Evolutionary conservation across 768 basidiomycete species (phyloP), one percentile per base, ranked within the genome.

Genomic region (Coprinopsis cinerea): DNA sequence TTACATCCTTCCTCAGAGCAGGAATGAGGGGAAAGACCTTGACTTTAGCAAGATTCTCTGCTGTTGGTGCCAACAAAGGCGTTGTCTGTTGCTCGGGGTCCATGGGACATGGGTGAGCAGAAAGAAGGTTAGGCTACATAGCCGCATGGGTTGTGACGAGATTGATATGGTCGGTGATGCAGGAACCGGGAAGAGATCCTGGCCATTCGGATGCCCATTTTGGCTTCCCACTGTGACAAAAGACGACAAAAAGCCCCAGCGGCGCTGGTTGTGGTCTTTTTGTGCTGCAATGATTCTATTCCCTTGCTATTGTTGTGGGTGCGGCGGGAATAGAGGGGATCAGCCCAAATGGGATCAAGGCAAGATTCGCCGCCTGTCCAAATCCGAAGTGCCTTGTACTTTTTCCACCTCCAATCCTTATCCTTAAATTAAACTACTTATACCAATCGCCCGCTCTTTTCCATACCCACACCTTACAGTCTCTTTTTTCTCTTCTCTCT

Each of bases 11-110:
- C 61, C 82, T 85, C 37, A 92, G 59, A 52, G 79, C 75, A 18
- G 81, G 81, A 53, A 92, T 87, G 22, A 90, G 72, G n/a, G 88
- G 88, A 63, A 86, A 92, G 28, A 92, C 88, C 57, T 78, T 81
- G 57, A 88, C 72, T 2, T 81, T 70, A 4, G 79, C 77, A 7
- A 88, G 62, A 53, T 71, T 67, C 44, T 82, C 83, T 39, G 74
- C 70, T 1, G 78, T 74, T 4, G 83, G 82, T 13, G 78, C 77
- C 9, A 82, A 64, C 59, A 78, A n/a, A n/a, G n/a, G 56, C 47
- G 59, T 53, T 9, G 62, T 58, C 53, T 68, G 72, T 44, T 68
- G 64, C 59, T 77, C 76, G 51, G 64, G 60, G 61, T 77, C 74
- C 74, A 75, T 73, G 52, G n/a, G n/a, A n/a, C n/a, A n/a, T n/a